Base-by-base conservation (phyloP, 495 filamentous ascomycete genomes). In the Aspergillus baeticus region DNA sequence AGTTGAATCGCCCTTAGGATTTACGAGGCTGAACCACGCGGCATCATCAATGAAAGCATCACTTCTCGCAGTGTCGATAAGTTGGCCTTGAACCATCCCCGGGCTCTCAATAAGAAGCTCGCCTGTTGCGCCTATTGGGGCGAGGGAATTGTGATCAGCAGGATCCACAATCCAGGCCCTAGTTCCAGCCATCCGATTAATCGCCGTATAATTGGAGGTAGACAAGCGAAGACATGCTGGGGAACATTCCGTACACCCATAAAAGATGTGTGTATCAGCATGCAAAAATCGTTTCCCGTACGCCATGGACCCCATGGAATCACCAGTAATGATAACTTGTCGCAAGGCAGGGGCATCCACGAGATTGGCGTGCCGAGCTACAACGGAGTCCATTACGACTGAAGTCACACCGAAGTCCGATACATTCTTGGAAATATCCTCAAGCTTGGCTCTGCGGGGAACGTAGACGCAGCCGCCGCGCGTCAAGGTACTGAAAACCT, bases 91-190 rank as follows among this genome's bases (percentile, higher is more conserved):
- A 22, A 31, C 38, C 17, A 18, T 5, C n/a, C 78, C 67, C 0
- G 83, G 81, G 0, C 84, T 83, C 68, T 86, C 83, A 17, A 89
- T 70, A 3, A 82, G 61, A 14, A 87, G 61, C 62, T 89, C 86
- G 34, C 86, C 86, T 31, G 83, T 68, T 4, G 68, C 66, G 13
- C 85, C 85, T 13, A 87, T 63, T 0, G 84, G 81, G 18, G 80
- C 70, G 10, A 89, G 74, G 0, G 58, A 41, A 20, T 84, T 59
- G 41, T 81, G 76, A 54, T 87, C 73, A 0, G 58, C 52, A 0
- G 82, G 74, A 49, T 87, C 77, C 15, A 84, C 78, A 51, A 88
- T 69, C 85, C 86, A 88, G 1, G 66, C 36, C 55, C 55, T 7
- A 44, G 54, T 18, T 48, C 38, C n/a, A 18, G 18, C 65, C 55